These are phyloP conservation scores for Erythrobasidium hasegawianum DNA, from an alignment of 1,284 basidiomycete genomes.

Conservation along the genomic window DNA sequence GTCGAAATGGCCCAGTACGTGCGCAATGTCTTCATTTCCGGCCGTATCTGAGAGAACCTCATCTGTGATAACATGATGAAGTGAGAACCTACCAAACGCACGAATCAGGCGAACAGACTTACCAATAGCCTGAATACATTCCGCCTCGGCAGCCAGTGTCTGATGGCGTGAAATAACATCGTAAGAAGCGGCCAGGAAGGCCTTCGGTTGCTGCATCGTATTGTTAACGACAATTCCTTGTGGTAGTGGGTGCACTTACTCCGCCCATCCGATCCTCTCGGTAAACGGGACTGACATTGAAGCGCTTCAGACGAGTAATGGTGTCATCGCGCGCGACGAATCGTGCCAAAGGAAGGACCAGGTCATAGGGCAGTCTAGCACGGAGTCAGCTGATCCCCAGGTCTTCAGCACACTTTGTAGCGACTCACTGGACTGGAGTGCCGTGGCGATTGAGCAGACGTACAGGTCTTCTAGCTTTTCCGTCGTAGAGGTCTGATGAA, in stretches of 20 bases:
- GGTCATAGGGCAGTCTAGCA: slow-evolving; percentile 25
- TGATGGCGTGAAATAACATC: slow-evolving; percentile 43
- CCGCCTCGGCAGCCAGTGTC: slow-evolving; percentile 43
- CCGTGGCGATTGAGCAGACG: slow-evolving; percentile 43
- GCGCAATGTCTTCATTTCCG: slow-evolving; percentile 37
- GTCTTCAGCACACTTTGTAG: not conserved
- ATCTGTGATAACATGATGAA: slow-evolving; percentile 28
- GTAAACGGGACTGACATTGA: slow-evolving; percentile 36
- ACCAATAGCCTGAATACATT: slow-evolving; percentile 36
- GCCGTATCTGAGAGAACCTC: slow-evolving; percentile 41
- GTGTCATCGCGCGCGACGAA: slow-evolving; percentile 44
- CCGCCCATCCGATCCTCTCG: slow-evolving; percentile 33
- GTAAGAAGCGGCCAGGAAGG: slow-evolving; percentile 43
- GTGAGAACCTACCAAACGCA: too few species aligned
- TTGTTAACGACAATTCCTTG: not conserved
- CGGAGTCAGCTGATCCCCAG: not conserved
- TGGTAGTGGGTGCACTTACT: not conserved
- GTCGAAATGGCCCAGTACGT: slow-evolving; percentile 43
- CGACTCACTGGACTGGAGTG: slow-evolving; percentile 41
- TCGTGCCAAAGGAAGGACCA: slow-evolving; percentile 37
- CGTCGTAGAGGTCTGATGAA: slow-evolving; percentile 40
- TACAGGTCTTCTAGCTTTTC: slow-evolving; percentile 40
- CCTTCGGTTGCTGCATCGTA: slow-evolving; percentile 41
- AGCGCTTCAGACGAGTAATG: slow-evolving; percentile 44
- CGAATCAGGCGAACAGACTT: not conserved